Conservation (phyloP, 345 rosid genomes). For the Eucalyptus pauciflora region DNA sequence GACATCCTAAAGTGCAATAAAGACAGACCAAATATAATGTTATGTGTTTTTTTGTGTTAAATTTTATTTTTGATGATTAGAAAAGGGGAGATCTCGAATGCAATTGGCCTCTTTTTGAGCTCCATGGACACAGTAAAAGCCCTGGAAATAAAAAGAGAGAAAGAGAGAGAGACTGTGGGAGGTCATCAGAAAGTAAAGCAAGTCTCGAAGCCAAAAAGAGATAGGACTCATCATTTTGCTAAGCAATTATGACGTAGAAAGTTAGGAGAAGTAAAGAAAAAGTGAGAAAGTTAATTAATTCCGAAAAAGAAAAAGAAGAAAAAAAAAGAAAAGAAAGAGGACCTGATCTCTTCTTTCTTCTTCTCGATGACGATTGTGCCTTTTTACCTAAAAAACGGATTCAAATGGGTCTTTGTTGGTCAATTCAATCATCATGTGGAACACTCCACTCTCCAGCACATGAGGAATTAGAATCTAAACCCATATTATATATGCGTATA, state of each 20-base stretch:
- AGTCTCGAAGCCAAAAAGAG: background rate
- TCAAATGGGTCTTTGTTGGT: background rate
- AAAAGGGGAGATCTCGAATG: background rate
- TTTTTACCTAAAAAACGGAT: background rate
- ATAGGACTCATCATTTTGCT: background rate
- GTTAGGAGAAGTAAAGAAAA: constrained; percentile 1
- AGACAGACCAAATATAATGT: background rate
- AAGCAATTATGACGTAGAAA: background rate
- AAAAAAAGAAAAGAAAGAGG: background rate
- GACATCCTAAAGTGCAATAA: background rate
- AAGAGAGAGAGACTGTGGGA: background rate
- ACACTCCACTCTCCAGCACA: background rate
- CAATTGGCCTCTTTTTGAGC: background rate
- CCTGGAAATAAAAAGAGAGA: background rate
- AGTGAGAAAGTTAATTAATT: background rate
- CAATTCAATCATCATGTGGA: background rate
- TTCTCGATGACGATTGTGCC: background rate
- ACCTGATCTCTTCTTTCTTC: background rate
- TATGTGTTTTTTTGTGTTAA: background rate
- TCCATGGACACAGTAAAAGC: background rate
- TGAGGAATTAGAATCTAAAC: background rate
- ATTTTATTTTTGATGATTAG: background rate
- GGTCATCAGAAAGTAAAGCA: background rate
- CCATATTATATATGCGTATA: background rate
- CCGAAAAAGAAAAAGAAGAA: background rate